These are phyloP conservation scores for Candida golubevii DNA, from an alignment of 805 yeast genomes.

Conservation along the genomic window DNA sequence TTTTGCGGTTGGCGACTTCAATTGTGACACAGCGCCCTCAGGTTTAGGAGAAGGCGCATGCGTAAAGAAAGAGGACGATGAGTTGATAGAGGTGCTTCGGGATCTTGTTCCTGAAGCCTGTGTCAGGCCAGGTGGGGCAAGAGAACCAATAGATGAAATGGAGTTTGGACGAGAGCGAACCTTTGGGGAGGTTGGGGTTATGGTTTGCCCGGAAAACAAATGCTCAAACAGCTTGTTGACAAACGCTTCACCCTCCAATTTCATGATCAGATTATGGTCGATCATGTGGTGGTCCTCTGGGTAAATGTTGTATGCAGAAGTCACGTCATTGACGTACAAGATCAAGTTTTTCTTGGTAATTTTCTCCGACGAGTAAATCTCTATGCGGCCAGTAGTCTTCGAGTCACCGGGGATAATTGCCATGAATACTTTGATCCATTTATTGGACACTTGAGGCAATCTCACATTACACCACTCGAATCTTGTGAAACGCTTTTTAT, in stretches of 20 bases:
- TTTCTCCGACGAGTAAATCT: slow-evolving; percentile 48
- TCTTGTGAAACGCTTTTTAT: slow-evolving; percentile 43
- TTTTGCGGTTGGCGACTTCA: slow-evolving; percentile 6
- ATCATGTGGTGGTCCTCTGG: slow-evolving; percentile 56
- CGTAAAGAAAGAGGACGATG: slow-evolving; percentile 29
- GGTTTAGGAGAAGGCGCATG: slow-evolving; percentile 23
- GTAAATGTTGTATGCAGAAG: slow-evolving; percentile 50
- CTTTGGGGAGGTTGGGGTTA: slow-evolving; percentile 9
- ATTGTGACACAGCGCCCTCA: slow-evolving; percentile 1
- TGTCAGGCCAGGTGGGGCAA: slow-evolving; percentile 8
- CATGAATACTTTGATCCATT: slow-evolving; percentile 55
- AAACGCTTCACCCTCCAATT: slow-evolving; percentile 50
- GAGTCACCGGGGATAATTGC: slow-evolving; percentile 44
- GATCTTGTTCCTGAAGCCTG: slow-evolving; percentile 13
- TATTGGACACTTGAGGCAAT: slow-evolving; percentile 52
- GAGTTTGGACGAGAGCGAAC: slow-evolving; percentile 18
- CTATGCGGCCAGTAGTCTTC: slow-evolving; percentile 48
- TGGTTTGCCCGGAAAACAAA: slow-evolving; percentile 22
- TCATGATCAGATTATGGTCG: slow-evolving; percentile 53
- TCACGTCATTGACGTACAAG: slow-evolving; percentile 43
- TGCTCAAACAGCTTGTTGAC: slow-evolving; percentile 40
- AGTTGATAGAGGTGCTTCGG: slow-evolving; percentile 21
- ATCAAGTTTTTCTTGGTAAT: slow-evolving; percentile 48
- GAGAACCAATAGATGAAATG: slow-evolving; percentile 18
- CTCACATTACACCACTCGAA: slow-evolving; percentile 63